Conservation (phyloP, 306 rosid species). For the Purshia tridentata region DNA sequence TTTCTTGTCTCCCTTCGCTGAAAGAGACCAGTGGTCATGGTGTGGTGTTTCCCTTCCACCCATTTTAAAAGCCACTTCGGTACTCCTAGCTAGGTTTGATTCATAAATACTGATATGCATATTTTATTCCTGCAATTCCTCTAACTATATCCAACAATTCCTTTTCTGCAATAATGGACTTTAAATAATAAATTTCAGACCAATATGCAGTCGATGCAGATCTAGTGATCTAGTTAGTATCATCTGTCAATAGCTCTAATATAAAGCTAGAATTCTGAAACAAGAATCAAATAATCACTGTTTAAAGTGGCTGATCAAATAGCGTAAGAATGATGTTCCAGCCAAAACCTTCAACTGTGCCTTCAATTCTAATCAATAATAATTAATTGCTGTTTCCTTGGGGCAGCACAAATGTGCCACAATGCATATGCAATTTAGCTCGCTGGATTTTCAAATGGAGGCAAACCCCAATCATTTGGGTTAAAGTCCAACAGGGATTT, state of each 20-base stretch:
- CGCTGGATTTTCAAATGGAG: constrained; percentile 63
- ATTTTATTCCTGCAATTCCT: no score
- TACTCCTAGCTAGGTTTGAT: no score
- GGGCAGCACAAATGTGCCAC: constrained; percentile 2
- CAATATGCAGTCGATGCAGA: not conserved
- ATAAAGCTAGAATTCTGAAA: not conserved
- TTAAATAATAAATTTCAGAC: not conserved
- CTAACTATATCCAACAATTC: no score
- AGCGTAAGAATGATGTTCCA: not conserved
- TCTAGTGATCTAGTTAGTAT: not conserved
- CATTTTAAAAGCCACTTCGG: no score
- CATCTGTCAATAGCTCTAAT: not conserved
- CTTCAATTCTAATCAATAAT: not conserved
- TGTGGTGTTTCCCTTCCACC: no score
- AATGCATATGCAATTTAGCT: constrained; percentile 30
- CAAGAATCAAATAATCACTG: not conserved
- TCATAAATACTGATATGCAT: no score
- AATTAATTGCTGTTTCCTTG: not conserved
- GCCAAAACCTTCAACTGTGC: not conserved
- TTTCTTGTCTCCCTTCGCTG: no score
- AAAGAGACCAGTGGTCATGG: no score
- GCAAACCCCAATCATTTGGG: constrained; percentile 82
- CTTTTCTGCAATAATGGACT: no score
- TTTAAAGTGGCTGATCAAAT: not conserved
- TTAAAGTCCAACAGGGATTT: constrained; percentile 74